These are phyloP conservation scores for Fusarium guadeloupense DNA, from an alignment of 2,329 filamentous ascomycete species.

Conservation along the genomic window DNA sequence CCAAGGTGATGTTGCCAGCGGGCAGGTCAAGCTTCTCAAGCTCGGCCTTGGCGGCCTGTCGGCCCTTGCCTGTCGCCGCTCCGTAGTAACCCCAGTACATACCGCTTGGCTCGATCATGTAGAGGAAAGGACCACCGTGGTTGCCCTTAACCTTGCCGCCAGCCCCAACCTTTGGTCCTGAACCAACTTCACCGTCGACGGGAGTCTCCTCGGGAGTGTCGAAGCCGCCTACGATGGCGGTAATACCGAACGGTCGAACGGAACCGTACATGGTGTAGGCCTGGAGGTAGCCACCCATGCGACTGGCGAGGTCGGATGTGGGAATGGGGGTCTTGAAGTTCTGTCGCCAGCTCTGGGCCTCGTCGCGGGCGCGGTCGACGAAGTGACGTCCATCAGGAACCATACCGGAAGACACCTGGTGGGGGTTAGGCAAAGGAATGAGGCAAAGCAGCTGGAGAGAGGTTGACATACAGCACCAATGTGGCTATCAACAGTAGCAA, in stretches of 20 bases:
- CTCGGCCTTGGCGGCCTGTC: conserved; percentile 97
- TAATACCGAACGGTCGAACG: conserved; percentile 96
- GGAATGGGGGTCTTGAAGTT: conserved; percentile 96
- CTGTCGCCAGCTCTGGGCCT: conserved; percentile 89
- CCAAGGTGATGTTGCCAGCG: conserved; percentile 77
- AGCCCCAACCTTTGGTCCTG: conserved; percentile 78
- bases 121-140: conserved; percentile 90
- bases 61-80: conserved; percentile 94
- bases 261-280: conserved; percentile 97
- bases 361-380: conserved; percentile 90
- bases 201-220: conserved; percentile 86
- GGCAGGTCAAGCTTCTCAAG: conserved; percentile 95
- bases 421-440: conserved; percentile 12
- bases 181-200: conserved; percentile 91
- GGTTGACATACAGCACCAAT: conserved; percentile 81
- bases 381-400: conserved; percentile 96
- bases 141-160: conserved; percentile 81
- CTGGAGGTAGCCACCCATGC: conserved; percentile 96
- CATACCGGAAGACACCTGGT: conserved; percentile 86
- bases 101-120: conserved; percentile 99
- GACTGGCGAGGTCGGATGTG: conserved; percentile 84
- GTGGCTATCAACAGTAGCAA: conserved; percentile 93
- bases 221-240: conserved; percentile 91
- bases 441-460: neutral
- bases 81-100: conserved; percentile 99